Evolutionary conservation across 208 protist species (phyloP).

Genomic region (Vickermania spadyakhi): DNA sequence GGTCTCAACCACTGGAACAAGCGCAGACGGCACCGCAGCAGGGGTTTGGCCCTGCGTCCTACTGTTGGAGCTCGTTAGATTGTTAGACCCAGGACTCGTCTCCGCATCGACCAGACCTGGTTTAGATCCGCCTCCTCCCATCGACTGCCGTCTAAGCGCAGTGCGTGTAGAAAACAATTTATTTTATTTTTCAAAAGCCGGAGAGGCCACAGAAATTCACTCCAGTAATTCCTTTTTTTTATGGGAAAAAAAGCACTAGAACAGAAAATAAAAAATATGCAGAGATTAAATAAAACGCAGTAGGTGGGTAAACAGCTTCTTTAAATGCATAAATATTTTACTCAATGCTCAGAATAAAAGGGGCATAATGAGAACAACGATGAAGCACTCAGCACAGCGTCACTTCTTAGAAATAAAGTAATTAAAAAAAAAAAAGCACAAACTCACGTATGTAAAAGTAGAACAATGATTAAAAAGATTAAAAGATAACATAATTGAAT

Average conservation of each 20-base stretch:
- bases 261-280: conserved; percentile 2
- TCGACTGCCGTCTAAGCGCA: too few species aligned
- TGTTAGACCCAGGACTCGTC: neutral
- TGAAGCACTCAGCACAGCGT: too few species aligned
- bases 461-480: neutral
- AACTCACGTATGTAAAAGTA: neutral
- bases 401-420: conserved; percentile 4
- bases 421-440: conserved; percentile 4
- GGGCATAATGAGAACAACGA: conserved; percentile 1
- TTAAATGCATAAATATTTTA: neutral
- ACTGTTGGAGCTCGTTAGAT: neutral
- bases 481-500: conserved; percentile 14
- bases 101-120: neutral
- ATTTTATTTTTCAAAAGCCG: neutral
- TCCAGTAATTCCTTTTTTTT: conserved; percentile 2
- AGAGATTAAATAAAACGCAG: neutral
- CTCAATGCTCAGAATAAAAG: neutral
- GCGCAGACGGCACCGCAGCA: neutral
- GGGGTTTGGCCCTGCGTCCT: neutral
- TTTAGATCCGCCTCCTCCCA: neutral
- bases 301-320: neutral
- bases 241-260: conserved; percentile 7
- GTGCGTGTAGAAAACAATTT: too few species aligned
- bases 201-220: conserved; percentile 5
- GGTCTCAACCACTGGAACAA: neutral